Evolutionary conservation across 1,139 yeast species (phyloP).

Genomic region (Eremothecium gossypii): DNA sequence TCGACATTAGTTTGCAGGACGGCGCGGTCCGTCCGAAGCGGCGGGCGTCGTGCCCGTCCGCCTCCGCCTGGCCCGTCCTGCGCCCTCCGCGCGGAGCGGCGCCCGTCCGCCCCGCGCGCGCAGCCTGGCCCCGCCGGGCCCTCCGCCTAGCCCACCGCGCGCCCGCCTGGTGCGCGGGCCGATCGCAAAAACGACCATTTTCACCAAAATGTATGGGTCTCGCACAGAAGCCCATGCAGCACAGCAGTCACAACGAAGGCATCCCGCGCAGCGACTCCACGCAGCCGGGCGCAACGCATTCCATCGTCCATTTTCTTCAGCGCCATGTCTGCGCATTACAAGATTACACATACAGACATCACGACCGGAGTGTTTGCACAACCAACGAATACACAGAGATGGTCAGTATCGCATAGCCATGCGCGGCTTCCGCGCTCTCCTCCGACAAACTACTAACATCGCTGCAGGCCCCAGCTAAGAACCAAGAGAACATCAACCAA

Average conservation of each 20-base stretch:
- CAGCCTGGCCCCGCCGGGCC: neutral
- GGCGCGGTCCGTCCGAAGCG: neutral
- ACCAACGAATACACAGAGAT: slow-evolving; percentile 73
- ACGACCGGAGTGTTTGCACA: slow-evolving; percentile 82
- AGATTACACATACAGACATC: neutral
- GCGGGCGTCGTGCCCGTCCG: neutral
- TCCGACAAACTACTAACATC: slow-evolving; percentile 15
- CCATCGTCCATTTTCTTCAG: too few species aligned
- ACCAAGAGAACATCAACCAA: slow-evolving; percentile 94
- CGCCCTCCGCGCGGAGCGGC: too few species aligned
- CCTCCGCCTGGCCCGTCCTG: too few species aligned
- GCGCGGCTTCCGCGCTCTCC: neutral
- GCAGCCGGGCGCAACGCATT: too few species aligned
- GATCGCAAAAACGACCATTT: neutral
- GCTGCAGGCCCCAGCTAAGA: slow-evolving; percentile 79
- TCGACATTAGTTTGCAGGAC: neutral
- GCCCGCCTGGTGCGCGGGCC: neutral
- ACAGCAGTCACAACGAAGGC: slow-evolving; percentile 4
- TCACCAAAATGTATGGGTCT: slow-evolving; percentile 1
- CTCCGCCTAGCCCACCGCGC: neutral
- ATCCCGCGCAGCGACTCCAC: too few species aligned
- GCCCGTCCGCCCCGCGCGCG: neutral
- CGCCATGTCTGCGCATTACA: too few species aligned
- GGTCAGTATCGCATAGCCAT: slow-evolving; percentile 51
- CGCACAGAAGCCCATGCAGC: slow-evolving; percentile 1